Evolutionary conservation across 257 asterid species (phyloP).

Genomic region (Salvia splendens): DNA sequence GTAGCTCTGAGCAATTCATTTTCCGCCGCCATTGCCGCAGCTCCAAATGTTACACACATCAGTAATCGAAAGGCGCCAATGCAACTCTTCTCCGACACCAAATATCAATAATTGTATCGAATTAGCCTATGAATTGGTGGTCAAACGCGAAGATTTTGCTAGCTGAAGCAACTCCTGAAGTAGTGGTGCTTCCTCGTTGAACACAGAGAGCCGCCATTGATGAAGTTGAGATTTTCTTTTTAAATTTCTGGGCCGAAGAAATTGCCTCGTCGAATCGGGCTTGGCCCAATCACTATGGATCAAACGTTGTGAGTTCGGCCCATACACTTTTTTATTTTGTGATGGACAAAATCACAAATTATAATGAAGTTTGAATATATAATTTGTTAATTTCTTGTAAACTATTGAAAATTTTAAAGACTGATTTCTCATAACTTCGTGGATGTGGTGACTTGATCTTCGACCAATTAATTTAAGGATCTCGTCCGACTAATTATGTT

Average conservation of each 20-base stretch:
- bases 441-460: too few relatives aligned
- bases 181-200: constrained; percentile 5
- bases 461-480: too few relatives aligned
- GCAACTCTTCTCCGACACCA: not conserved
- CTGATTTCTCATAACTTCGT: too few relatives aligned
- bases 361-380: too few relatives aligned
- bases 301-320: not conserved
- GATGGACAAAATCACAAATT: too few relatives aligned
- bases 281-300: not conserved
- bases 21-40: constrained; percentile 45
- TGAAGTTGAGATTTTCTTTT: not conserved
- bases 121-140: not conserved
- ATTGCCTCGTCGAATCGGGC: not conserved
- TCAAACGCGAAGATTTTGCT: not conserved
- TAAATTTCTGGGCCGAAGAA: constrained; percentile 6
- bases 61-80: not conserved
- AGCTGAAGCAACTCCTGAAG: not conserved
- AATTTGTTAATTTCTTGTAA: too few relatives aligned
- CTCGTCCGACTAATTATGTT: too few relatives aligned
- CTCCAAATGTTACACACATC: constrained; percentile 12
- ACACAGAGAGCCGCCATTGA: constrained; percentile 38
- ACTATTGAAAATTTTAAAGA: too few relatives aligned
- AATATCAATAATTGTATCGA: not conserved
- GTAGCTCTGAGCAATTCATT: constrained; percentile 42
- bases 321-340: too few relatives aligned